phyloP scores from a whole-genome alignment of 306 rosid species.

The Cajanus cajan region DNA sequence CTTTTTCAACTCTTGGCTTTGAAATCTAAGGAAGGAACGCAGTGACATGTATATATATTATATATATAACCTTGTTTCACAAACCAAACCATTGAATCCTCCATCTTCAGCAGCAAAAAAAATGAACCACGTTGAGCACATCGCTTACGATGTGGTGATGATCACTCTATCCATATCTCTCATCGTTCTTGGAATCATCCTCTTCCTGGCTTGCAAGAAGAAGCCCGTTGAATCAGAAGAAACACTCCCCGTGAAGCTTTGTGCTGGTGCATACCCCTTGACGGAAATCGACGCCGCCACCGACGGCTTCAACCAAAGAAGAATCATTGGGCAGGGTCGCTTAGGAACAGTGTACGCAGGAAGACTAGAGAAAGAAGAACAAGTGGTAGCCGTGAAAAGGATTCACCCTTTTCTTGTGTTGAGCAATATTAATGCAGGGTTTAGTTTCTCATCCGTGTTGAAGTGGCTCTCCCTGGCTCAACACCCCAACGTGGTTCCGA shows the following conservation, averaged over 20 bases:
- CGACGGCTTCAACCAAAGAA: conserved; percentile 65
- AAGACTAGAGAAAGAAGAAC: conserved; percentile 32
- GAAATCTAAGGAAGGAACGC: too few species aligned
- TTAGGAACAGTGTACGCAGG: conserved; percentile 84
- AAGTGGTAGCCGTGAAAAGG: conserved; percentile 62
- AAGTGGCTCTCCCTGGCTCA: conserved; percentile 69
- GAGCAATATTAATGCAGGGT: conserved; percentile 76
- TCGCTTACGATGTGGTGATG: conserved; percentile 54
- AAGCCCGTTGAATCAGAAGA: conserved; percentile 56
- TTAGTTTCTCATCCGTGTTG: conserved; percentile 60
- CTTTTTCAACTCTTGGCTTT: conserved; percentile 16
- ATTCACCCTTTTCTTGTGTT: conserved; percentile 68
- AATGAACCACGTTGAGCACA: conserved; percentile 44
- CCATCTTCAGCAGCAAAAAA: too few species aligned
- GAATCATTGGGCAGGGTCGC: conserved; percentile 74
- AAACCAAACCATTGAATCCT: too few species aligned
- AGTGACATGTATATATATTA: too few species aligned
- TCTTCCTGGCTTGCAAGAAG: conserved; percentile 52
- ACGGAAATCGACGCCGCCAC: conserved; percentile 66
- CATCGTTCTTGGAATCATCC: conserved; percentile 43
- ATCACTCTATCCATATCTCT: conserved; percentile 47
- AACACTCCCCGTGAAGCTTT: conserved; percentile 41
- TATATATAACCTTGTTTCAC: conserved; percentile 9
- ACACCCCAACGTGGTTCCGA: conserved; percentile 73
- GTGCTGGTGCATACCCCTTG: conserved; percentile 52